Evolutionary conservation across 192 early-diverging fungal genomes (phyloP), one percentile per base, ranked within the genome.

Genomic region (Chytriomyces hyalinus): DNA sequence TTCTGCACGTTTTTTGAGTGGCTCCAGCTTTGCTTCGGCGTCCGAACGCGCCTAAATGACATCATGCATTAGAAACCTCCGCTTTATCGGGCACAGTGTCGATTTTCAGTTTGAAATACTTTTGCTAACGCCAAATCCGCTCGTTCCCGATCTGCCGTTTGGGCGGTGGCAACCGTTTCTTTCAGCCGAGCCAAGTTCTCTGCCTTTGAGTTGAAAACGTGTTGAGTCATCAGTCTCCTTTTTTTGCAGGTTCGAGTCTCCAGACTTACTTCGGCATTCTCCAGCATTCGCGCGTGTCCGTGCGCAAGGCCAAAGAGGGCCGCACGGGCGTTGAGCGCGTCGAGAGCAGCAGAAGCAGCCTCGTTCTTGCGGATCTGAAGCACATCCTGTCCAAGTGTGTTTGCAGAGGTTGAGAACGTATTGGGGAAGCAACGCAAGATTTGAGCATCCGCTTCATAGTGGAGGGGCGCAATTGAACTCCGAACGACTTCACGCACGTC

Each of bases 281-380:
- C 53, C 24, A 73, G 26, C n/a, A 15, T 15, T 15, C 9, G 6
- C 6, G 72, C 72, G 13, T 73, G 60, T 20, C 60, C 61, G 44
- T 73, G 72, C 26, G 72, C 72, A 15, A 62, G 61, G 72, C 72
- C 72, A 44, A 63, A 73, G 24, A 61, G n/a, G 46, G 11, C 46
- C 9, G 61, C 45, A 15, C 20, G 44, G 11, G 57, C n/a, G 26
- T 73, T 61, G 57, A 73, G 10, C 9, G 45, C 36, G 26, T 61
- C 45, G 9, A 63, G 9, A 26, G 36, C 36, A 15, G 10, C 10
- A 9, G 11, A 48, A 9, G 59, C 13, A 9, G 70, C 70, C 24
- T 57, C 36, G 9, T 71, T 51, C 48, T 71, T 71, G 5, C 49
- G n/a, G 36, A 8, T 51, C 11, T 6, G 10, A 36, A 36, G 36